phyloP scores from a whole-genome alignment of 805 yeast species.

The Barnettozyma botsteinii region DNA sequence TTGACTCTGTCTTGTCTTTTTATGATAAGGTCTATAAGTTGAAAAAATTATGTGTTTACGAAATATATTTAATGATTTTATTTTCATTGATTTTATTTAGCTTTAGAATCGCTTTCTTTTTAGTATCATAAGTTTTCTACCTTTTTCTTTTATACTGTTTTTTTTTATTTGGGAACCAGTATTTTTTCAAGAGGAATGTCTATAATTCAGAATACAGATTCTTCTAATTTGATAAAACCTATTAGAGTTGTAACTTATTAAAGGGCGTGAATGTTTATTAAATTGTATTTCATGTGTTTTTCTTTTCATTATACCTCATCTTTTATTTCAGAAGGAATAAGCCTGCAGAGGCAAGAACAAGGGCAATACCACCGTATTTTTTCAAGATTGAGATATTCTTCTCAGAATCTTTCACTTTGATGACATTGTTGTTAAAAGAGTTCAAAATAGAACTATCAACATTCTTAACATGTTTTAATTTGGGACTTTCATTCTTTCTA shows the following conservation, averaged over 20 bases:
- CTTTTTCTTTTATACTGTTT: no score
- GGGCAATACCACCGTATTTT: slow-evolving; percentile 5
- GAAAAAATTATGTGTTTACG: slow-evolving; percentile 3
- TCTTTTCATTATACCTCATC: neutral
- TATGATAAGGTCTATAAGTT: no score
- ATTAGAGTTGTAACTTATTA: no score
- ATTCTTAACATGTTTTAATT: slow-evolving; percentile 2
- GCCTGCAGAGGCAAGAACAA: slow-evolving; percentile 3
- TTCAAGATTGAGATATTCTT: neutral
- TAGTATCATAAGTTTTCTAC: no score
- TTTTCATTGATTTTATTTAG: neutral
- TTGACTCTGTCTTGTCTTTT: no score
- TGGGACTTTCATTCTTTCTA: neutral
- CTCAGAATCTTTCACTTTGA: slow-evolving; percentile 7
- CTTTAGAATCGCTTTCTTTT: no score
- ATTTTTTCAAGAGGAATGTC: neutral
- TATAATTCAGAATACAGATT: no score
- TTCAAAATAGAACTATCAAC: slow-evolving; percentile 16
- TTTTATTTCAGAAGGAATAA: slow-evolving; percentile 2
- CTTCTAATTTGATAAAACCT: neutral
- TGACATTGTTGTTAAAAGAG: slow-evolving; percentile 15
- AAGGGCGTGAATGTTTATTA: no score
- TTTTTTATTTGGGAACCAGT: neutral
- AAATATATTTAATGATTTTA: neutral
- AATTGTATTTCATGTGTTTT: neutral